phyloP scores from a whole-genome alignment of 2,329 filamentous ascomycete species.

The Penicillium sp. region DNA sequence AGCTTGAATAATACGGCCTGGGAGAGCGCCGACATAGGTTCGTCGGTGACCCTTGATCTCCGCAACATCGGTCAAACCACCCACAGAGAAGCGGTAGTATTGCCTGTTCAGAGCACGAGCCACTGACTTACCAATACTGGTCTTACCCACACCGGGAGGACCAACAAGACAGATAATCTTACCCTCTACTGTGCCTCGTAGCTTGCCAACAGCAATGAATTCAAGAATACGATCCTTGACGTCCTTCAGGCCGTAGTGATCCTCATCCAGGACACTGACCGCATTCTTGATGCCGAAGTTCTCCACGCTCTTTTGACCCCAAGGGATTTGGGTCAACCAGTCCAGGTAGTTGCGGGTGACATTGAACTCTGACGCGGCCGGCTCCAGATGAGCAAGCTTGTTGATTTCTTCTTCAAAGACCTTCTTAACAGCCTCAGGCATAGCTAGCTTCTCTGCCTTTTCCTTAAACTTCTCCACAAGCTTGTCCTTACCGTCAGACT shows the following conservation, averaged over 20 bases:
- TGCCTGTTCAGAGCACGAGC: slow-evolving; percentile 90
- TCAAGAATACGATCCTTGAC: slow-evolving; percentile 98
- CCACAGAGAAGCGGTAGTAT: slow-evolving; percentile 98
- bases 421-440: slow-evolving; percentile 96
- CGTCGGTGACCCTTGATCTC: slow-evolving; percentile 98
- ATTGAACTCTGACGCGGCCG: slow-evolving; percentile 96
- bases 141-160: slow-evolving; percentile 96
- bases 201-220: slow-evolving; percentile 97
- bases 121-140: slow-evolving; percentile 97
- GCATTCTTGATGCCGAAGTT: slow-evolving; percentile 96
- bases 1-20: slow-evolving; percentile 95
- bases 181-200: slow-evolving; percentile 94
- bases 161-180: slow-evolving; percentile 98
- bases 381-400: slow-evolving; percentile 93
- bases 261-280: slow-evolving; percentile 86
- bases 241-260: slow-evolving; percentile 95
- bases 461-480: slow-evolving; percentile 97
- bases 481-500: slow-evolving; percentile 98
- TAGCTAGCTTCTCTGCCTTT: slow-evolving; percentile 88
- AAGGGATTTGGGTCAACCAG: slow-evolving; percentile 97
- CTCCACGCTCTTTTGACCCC: slow-evolving; percentile 92
- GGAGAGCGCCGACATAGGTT: slow-evolving; percentile 94
- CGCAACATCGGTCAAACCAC: slow-evolving; percentile 93
- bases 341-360: slow-evolving; percentile 98
- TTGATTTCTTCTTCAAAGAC: slow-evolving; percentile 98